These are phyloP conservation scores for Curvularia sp. DNA, from an alignment of 2,329 filamentous ascomycete genomes.

Conservation along the genomic window DNA sequence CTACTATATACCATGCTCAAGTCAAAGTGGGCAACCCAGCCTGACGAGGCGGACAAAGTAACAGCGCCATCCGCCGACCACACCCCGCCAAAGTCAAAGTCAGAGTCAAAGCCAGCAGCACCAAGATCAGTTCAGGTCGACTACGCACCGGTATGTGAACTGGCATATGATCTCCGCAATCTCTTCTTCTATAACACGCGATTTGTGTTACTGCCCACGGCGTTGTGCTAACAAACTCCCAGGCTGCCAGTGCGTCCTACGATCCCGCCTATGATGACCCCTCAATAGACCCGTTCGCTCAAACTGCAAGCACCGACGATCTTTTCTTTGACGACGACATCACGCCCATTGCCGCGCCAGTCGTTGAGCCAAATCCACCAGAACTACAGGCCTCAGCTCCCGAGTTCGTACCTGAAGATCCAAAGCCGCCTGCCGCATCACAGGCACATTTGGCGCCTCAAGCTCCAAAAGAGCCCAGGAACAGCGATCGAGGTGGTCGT, in stretches of 20 bases:
- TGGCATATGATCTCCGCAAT: background rate
- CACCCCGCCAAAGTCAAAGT: slow-evolving; percentile 3
- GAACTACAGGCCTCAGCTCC: slow-evolving; percentile 30
- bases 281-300: slow-evolving; percentile 56
- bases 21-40: slow-evolving; percentile 44
- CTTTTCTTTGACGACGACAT: slow-evolving; percentile 62
- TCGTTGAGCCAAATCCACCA: slow-evolving; percentile 45
- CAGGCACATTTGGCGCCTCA: slow-evolving; percentile 34
- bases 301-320: slow-evolving; percentile 59
- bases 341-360: slow-evolving; percentile 55
- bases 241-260: slow-evolving; percentile 33
- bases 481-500: slow-evolving; percentile 39
- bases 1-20: slow-evolving; percentile 35
- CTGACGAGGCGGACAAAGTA: slow-evolving; percentile 17
- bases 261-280: slow-evolving; percentile 41
- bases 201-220: slow-evolving; percentile 11
- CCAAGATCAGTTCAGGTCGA: slow-evolving; percentile 20
- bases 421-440: slow-evolving; percentile 26
- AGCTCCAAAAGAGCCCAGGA: slow-evolving; percentile 38
- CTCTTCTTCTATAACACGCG: background rate
- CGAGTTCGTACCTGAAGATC: slow-evolving; percentile 31
- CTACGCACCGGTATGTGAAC: slow-evolving; percentile 15
- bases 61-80: slow-evolving; percentile 9
- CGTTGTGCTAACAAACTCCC: slow-evolving; percentile 7
- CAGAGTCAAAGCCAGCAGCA: slow-evolving; percentile 12